A percentile compares a stretch with the other conserved stretches of the same genome.
phyloP scores from a whole-genome alignment of 345 rosid species.

The Hypericum perforatum region DNA sequence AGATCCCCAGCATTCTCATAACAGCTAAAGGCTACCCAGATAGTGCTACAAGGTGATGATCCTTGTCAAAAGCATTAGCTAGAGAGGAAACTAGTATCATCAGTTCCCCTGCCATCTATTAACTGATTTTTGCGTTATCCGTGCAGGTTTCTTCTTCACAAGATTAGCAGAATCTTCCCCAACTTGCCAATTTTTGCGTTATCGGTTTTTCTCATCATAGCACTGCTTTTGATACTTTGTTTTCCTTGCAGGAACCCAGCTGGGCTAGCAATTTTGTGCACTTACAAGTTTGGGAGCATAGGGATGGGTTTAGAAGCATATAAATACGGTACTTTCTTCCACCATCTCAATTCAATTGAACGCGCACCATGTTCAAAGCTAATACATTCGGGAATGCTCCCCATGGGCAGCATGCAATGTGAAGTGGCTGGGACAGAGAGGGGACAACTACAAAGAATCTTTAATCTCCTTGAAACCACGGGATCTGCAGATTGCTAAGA shows the following conservation, averaged over 20 bases:
- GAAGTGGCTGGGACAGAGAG: conserved; percentile 78
- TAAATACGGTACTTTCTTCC: conserved; percentile 48
- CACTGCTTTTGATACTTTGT: neutral
- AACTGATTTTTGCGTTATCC: neutral
- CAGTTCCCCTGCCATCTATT: neutral
- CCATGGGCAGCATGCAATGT: conserved; percentile 72
- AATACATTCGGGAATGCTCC: neutral
- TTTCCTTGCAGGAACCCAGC: conserved; percentile 67
- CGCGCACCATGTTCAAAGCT: neutral
- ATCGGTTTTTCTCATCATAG: neutral
- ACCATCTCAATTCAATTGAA: neutral
- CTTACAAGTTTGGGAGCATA: conserved; percentile 85
- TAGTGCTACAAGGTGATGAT: conserved; percentile 67
- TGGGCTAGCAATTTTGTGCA: conserved; percentile 74
- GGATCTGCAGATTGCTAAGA: conserved; percentile 71
- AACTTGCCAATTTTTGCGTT: conserved; percentile 69
- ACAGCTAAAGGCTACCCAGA: conserved; percentile 98
- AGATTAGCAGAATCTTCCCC: conserved; percentile 61
- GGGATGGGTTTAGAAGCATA: conserved; percentile 97
- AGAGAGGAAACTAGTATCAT: neutral
- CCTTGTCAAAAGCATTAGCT: neutral
- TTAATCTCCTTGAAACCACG: conserved; percentile 49
- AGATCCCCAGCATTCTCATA: conserved; percentile 71
- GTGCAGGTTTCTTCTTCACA: conserved; percentile 67
- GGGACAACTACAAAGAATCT: conserved; percentile 63